Evolutionary conservation across 2,329 filamentous ascomycete genomes (phyloP).

Genomic region (Aspergillus ochraceoroseus): DNA sequence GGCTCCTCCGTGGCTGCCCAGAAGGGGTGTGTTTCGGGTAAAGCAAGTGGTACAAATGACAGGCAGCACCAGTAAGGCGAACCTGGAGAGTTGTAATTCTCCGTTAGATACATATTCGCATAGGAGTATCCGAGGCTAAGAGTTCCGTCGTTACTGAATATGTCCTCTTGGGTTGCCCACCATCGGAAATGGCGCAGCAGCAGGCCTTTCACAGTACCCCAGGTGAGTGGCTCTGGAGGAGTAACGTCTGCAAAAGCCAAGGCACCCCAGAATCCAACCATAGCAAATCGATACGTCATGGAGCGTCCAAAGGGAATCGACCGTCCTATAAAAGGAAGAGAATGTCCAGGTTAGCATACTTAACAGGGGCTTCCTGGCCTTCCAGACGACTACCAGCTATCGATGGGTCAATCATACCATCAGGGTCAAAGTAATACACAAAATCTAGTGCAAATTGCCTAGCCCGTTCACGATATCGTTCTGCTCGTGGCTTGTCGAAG

Average conservation of each 20-base stretch:
- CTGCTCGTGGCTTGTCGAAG: slow-evolving; percentile 59
- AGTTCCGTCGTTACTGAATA: slow-evolving; percentile 70
- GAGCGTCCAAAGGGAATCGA: slow-evolving; percentile 73
- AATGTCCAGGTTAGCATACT: too few relatives aligned
- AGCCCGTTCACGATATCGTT: slow-evolving; percentile 65
- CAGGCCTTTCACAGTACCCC: slow-evolving; percentile 74
- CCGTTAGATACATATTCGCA: slow-evolving; percentile 74
- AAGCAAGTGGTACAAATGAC: slow-evolving; percentile 67
- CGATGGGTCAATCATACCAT: too few relatives aligned
- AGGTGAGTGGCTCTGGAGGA: slow-evolving; percentile 65
- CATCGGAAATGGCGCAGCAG: slow-evolving; percentile 68
- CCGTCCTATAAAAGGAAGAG: too few relatives aligned
- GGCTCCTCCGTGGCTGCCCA: slow-evolving; percentile 66
- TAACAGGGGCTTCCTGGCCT: too few relatives aligned
- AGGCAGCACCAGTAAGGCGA: slow-evolving; percentile 72
- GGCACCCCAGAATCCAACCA: slow-evolving; percentile 78
- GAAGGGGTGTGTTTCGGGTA: slow-evolving; percentile 66
- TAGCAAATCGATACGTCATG: slow-evolving; percentile 76
- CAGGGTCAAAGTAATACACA: slow-evolving; percentile 68
- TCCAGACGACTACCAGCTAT: too few relatives aligned
- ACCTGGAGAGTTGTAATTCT: slow-evolving; percentile 78
- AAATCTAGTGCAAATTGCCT: slow-evolving; percentile 64
- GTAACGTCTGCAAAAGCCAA: slow-evolving; percentile 71
- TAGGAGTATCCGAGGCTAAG: slow-evolving; percentile 72
- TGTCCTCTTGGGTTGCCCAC: slow-evolving; percentile 71